These are phyloP conservation scores for Torulaspora microellipsoides DNA, from an alignment of 805 yeast species.

Conservation along the genomic window DNA sequence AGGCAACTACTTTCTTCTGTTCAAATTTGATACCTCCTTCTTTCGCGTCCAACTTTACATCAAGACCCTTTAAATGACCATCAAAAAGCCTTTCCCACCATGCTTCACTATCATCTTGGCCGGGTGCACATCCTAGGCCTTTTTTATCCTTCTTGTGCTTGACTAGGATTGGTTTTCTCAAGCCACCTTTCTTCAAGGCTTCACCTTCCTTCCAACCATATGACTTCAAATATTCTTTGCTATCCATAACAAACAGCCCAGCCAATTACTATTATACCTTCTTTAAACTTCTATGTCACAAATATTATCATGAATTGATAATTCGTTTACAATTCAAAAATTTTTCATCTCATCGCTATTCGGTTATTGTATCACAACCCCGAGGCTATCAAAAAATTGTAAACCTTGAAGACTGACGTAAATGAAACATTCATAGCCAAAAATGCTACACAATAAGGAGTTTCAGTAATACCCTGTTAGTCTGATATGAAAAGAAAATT, in stretches of 20 bases:
- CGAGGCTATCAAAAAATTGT: too few species aligned
- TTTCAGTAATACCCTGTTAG: too few species aligned
- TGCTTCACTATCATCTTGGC: constrained; percentile 67
- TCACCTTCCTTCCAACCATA: constrained; percentile 95
- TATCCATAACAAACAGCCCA: constrained; percentile 51
- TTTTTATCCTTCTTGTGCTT: constrained; percentile 86
- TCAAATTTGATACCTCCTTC: constrained; percentile 46
- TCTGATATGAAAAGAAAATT: constrained; percentile 6
- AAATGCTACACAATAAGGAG: too few species aligned
- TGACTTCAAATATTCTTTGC: constrained; percentile 62
- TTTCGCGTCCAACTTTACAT: constrained; percentile 40
- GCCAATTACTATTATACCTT: too few species aligned
- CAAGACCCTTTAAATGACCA: constrained; percentile 79
- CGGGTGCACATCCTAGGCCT: constrained; percentile 76
- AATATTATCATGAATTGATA: too few species aligned
- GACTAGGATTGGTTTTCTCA: constrained; percentile 80
- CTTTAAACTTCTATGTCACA: too few species aligned
- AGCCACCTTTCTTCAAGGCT: constrained; percentile 72
- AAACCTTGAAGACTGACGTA: too few species aligned
- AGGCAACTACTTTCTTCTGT: constrained; percentile 47
- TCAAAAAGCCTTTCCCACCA: constrained; percentile 98
- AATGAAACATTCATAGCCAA: too few species aligned
- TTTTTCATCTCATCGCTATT: constrained; percentile 10
- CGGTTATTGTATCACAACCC: too few species aligned
- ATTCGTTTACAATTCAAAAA: background rate